Evolutionary conservation across 768 basidiomycete genomes (phyloP).

Genomic region (Kockovaella imperatae): DNA sequence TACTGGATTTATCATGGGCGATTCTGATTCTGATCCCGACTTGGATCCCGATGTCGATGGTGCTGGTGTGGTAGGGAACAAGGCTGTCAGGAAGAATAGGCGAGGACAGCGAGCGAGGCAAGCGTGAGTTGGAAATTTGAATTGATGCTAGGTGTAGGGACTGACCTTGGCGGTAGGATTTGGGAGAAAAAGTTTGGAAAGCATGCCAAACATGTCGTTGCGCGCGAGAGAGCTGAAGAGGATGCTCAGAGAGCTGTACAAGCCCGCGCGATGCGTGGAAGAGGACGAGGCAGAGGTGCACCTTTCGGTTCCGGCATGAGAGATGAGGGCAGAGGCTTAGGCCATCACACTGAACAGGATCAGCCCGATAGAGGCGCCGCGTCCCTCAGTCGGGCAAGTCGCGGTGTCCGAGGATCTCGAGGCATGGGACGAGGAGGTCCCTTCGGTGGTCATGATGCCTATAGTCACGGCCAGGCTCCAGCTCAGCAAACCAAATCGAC

Average conservation of each 20-base stretch:
- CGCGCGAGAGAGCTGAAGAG: conserved; percentile 55
- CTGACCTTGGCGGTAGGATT: conserved; percentile 53
- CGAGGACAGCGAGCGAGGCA: conserved; percentile 87
- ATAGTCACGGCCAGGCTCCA: not conserved
- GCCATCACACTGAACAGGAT: no score
- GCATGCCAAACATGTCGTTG: conserved; percentile 85
- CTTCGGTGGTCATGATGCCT: no score
- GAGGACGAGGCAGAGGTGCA: no score
- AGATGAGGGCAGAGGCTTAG: no score
- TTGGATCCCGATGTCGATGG: conserved; percentile 59
- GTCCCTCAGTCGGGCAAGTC: no score
- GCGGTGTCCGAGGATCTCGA: no score
- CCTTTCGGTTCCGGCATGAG: no score
- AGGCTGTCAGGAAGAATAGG: conserved; percentile 66
- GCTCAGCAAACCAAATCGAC: conserved; percentile 24
- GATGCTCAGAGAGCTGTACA: conserved; percentile 15
- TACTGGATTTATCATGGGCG: conserved; percentile 73
- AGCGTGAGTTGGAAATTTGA: conserved; percentile 59
- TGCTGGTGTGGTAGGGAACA: conserved; percentile 49
- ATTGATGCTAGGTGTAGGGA: not conserved
- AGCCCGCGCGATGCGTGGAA: not conserved
- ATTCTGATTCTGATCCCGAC: conserved; percentile 61
- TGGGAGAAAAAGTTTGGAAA: conserved; percentile 96
- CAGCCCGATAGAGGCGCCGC: no score
- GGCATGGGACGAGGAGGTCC: no score